phyloP scores from a whole-genome alignment of 805 yeast species.

The Groenewaldozyma tartarivorans region DNA sequence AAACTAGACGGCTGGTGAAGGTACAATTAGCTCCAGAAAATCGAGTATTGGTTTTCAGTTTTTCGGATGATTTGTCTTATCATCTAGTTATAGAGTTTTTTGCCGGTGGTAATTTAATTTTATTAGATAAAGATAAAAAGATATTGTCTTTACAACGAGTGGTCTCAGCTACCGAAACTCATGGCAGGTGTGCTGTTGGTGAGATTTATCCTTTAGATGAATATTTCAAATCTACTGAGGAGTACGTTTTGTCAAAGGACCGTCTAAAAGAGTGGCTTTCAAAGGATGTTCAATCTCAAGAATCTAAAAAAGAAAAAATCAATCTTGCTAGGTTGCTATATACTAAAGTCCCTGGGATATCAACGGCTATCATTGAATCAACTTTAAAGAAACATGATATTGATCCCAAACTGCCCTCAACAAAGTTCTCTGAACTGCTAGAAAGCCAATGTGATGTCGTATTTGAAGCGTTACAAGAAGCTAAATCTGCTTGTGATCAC shows the following conservation, averaged over 20 bases:
- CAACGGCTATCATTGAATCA: conserved; percentile 68
- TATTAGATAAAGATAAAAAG: conserved; percentile 58
- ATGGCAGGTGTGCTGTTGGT: conserved; percentile 61
- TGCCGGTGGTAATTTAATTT: conserved; percentile 85
- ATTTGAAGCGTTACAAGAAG: conserved; percentile 35
- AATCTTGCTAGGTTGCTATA: conserved; percentile 66
- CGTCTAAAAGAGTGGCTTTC: conserved; percentile 9
- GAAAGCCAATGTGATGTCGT: conserved; percentile 17
- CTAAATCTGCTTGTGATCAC: conserved; percentile 36
- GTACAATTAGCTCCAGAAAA: conserved; percentile 70
- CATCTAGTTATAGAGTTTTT: conserved; percentile 83
- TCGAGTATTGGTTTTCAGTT: conserved; percentile 73
- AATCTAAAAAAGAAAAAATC: conserved; percentile 8
- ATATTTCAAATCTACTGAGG: conserved; percentile 6
- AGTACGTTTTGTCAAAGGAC: conserved; percentile 1
- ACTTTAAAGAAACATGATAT: conserved; percentile 39
- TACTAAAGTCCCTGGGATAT: conserved; percentile 59
- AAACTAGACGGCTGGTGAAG: conserved; percentile 64
- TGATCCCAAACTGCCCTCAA: conserved; percentile 26
- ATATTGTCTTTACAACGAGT: conserved; percentile 70
- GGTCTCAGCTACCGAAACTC: conserved; percentile 51
- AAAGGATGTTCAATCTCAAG: conserved; percentile 5
- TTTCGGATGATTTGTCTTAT: conserved; percentile 64
- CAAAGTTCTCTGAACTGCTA: conserved; percentile 11
- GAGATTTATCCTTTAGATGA: conserved; percentile 41